Percentiles rank a stretch among this genome's conserved stretches.
Evolutionary conservation across 2,329 filamentous ascomycete genomes (phyloP).

Genomic region (Pseudocercospora pini-densiflorae): DNA sequence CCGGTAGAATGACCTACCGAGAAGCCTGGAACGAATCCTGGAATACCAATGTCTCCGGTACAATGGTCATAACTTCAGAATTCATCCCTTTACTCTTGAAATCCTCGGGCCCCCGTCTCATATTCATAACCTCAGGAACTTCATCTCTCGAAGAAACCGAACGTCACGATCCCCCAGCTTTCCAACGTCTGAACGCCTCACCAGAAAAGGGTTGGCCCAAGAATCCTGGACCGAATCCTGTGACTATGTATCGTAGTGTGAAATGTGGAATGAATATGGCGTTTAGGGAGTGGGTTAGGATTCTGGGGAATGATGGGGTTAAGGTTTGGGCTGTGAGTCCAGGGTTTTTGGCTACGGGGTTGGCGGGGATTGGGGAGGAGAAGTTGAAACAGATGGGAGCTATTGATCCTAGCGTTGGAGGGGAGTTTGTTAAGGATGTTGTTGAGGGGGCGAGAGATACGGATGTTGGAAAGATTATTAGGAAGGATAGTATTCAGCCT

Average conservation of each 20-base stretch:
- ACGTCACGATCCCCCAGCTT: slow-evolving; percentile 33
- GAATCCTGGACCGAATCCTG: slow-evolving; percentile 29
- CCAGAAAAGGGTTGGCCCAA: slow-evolving; percentile 56
- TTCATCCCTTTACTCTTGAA: slow-evolving; percentile 46
- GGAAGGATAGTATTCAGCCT: slow-evolving; percentile 42
- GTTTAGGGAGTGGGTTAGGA: slow-evolving; percentile 53
- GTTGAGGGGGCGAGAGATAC: slow-evolving; percentile 47
- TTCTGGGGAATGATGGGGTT: slow-evolving; percentile 48
- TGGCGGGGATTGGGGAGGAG: slow-evolving; percentile 42
- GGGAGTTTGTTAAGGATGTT: slow-evolving; percentile 42
- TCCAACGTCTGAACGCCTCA: slow-evolving; percentile 30
- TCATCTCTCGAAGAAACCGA: slow-evolving; percentile 45
- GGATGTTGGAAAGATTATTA: slow-evolving; percentile 45
- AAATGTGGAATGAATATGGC: slow-evolving; percentile 57
- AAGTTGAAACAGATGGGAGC: slow-evolving; percentile 43
- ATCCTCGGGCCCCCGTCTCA: slow-evolving; percentile 41
- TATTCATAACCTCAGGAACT: slow-evolving; percentile 50
- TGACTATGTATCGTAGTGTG: slow-evolving; percentile 46
- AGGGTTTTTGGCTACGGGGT: slow-evolving; percentile 52
- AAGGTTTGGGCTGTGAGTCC: slow-evolving; percentile 55
- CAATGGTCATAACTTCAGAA: slow-evolving; percentile 43
- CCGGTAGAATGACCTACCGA: slow-evolving; percentile 39
- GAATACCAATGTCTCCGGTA: slow-evolving; percentile 46
- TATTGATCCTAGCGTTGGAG: slow-evolving; percentile 43
- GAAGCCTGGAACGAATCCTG: slow-evolving; percentile 44